Evolutionary conservation across 2,329 filamentous ascomycete species (phyloP), one percentile per base, ranked within the genome.

Genomic region (Cladosporium sp.): DNA sequence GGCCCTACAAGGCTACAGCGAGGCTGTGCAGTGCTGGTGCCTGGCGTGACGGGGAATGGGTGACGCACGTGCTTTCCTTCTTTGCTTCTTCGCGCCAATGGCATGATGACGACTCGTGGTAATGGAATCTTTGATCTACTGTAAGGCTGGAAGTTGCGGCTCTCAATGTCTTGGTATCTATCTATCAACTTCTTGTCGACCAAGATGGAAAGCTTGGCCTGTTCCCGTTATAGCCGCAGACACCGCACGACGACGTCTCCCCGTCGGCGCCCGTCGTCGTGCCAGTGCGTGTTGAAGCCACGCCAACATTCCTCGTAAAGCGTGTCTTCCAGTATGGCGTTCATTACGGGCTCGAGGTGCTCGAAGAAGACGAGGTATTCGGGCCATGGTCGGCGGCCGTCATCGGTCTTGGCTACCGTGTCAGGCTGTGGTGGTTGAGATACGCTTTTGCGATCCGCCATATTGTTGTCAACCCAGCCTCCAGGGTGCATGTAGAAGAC

Each of bases 401-500:
- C 59, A 49, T 51, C 66, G 57, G 49, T n/a, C 0, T 12, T 47
- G 25, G n/a, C 28, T 15, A 22, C 22, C n/a, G 43, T 15, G 4
- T 43, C 40, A 20, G 28, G 43, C 20, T 19, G 51, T 57, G 30
- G 30, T 36, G 65, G 64, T 40, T 64, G 22, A 61, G 63, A 47
- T 3, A 28, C 34, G 0, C 62, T 67, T 36, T 63, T 63, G 14
- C 47, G 36, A 42, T 64, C 61, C 8, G 59, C 54, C 78, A 80
- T 79, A 51, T 79, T 72, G 5, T 63, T 61, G 0, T 67, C 57
- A n/a, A 80, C 60, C 78, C 77, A 80, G 1, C 51, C 55, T 3
- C 40, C 59, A 1, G 87, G 84, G 61, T 88, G 73, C 9, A 78
- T 82, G 74, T 96, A 97, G 77, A 99, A 99, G 45, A 87, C 82